These are phyloP conservation scores for Aspergillus incahuasiensis DNA, from an alignment of 495 filamentous ascomycete species.

Conservation along the genomic window DNA sequence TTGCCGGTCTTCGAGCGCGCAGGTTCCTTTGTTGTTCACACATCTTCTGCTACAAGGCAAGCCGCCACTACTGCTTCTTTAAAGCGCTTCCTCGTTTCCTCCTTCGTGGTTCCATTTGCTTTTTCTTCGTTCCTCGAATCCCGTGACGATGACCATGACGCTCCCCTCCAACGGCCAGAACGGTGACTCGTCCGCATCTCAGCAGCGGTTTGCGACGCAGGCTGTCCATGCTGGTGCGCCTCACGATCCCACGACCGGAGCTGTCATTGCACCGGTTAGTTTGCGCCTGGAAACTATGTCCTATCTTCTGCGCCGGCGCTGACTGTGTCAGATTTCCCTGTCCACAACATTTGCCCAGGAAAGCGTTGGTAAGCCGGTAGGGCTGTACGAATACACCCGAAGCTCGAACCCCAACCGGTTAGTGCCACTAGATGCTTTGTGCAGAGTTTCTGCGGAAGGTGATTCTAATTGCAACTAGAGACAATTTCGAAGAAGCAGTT, in stretches of 20 bases:
- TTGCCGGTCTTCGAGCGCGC: neutral
- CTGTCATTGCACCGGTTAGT: constrained; percentile 81
- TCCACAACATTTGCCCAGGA: constrained; percentile 91
- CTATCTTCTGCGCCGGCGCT: neutral
- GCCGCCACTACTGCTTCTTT: neutral
- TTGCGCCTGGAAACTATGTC: neutral
- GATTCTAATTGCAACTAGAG: constrained; percentile 36
- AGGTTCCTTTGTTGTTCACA: neutral
- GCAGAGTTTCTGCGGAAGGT: neutral
- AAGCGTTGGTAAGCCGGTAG: constrained; percentile 78
- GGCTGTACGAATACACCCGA: constrained; percentile 83
- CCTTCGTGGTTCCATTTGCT: neutral
- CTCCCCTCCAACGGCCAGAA: constrained; percentile 25
- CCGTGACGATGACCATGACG: constrained; percentile 19
- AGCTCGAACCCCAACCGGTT: constrained; percentile 88
- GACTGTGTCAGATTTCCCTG: constrained; percentile 67
- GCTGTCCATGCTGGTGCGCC: constrained; percentile 90
- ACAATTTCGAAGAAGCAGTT: constrained; percentile 88
- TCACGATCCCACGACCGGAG: constrained; percentile 86
- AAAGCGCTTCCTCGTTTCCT: neutral
- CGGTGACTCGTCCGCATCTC: constrained; percentile 22
- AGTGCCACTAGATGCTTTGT: constrained; percentile 1
- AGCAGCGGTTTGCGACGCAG: constrained; percentile 78
- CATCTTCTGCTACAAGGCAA: neutral
- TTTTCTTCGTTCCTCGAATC: neutral